Conservation (phyloP, 345 rosid species). For the Cardamine chenopodiifolia region DNA sequence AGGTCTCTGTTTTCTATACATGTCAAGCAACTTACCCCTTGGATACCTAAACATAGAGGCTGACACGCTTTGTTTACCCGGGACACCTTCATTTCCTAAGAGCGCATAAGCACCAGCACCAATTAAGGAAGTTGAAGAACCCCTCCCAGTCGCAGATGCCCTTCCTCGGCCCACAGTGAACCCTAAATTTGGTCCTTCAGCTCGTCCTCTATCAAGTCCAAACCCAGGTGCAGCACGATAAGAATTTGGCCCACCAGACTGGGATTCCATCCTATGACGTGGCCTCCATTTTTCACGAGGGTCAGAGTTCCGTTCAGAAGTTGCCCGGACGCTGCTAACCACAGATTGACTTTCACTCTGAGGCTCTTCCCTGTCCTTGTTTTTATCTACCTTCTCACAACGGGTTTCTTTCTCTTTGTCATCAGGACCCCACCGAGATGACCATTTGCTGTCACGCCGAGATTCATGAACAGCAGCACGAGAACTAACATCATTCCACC, state of each 20-base stretch:
- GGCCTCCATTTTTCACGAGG: conserved; percentile 98
- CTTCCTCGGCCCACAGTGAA: conserved; percentile 86
- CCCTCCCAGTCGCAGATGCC: conserved; percentile 37
- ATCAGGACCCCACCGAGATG: conserved; percentile 98
- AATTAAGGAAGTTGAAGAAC: conserved; percentile 29
- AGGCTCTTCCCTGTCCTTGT: conserved; percentile 66
- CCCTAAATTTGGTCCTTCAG: conserved; percentile 63
- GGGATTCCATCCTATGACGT: conserved; percentile 76
- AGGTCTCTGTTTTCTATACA: conserved; percentile 38
- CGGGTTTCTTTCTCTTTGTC: conserved; percentile 82
- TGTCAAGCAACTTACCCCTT: conserved; percentile 71
- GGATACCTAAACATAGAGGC: conserved; percentile 55
- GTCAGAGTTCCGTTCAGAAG: conserved; percentile 73
- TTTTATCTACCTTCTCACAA: conserved; percentile 59
- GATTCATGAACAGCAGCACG: conserved; percentile 72
- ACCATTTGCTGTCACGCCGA: conserved; percentile 89
- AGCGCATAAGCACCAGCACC: conserved; percentile 32
- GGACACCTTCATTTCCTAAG: conserved; percentile 26
- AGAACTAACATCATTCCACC: conserved; percentile 64
- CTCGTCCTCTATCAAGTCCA: conserved; percentile 67
- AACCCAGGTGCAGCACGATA: conserved; percentile 84
- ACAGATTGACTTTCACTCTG: conserved; percentile 59
- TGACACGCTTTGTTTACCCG: conserved; percentile 36
- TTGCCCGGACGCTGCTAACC: conserved; percentile 45
- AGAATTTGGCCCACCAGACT: conserved; percentile 56